These are phyloP conservation scores for Hypoxylon sp. DNA, from an alignment of 2,329 filamentous ascomycete species.

Conservation along the genomic window DNA sequence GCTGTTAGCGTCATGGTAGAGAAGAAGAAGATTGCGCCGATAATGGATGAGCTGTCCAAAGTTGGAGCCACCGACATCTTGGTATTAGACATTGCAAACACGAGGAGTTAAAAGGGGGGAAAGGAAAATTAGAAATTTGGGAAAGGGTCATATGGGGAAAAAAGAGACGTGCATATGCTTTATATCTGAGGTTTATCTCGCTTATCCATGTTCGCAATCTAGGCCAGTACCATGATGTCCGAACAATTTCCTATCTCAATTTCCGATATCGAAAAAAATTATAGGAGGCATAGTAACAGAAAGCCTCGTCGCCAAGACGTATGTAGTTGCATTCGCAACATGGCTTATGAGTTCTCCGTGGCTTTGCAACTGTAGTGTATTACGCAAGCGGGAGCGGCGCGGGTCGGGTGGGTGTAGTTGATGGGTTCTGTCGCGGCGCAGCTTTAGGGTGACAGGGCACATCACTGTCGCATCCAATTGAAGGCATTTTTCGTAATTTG, in stretches of 20 bases:
- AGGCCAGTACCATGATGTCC: constrained; percentile 8
- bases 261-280: neutral
- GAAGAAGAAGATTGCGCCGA: constrained; percentile 85
- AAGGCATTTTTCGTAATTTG: constrained; percentile 22
- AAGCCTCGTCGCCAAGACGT: neutral
- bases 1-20: constrained; percentile 96
- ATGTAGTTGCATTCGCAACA: neutral
- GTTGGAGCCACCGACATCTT: constrained; percentile 88
- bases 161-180: constrained; percentile 9
- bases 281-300: neutral
- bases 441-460: constrained; percentile 11
- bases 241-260: constrained; percentile 1
- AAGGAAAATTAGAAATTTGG: neutral
- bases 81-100: constrained; percentile 87
- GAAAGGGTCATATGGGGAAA: constrained; percentile 8
- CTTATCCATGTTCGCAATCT: constrained; percentile 16
- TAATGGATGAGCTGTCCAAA: constrained; percentile 86
- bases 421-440: constrained; percentile 11
- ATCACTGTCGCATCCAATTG: constrained; percentile 32
- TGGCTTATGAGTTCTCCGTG: constrained; percentile 28
- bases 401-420: constrained; percentile 27
- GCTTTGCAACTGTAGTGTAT: constrained; percentile 9
- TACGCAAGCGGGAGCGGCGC: constrained; percentile 38
- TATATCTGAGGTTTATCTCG: constrained; percentile 18
- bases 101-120: constrained; percentile 46